These are phyloP conservation scores for Auricularia sp. DNA, from an alignment of 768 basidiomycete species.

Conservation along the genomic window DNA sequence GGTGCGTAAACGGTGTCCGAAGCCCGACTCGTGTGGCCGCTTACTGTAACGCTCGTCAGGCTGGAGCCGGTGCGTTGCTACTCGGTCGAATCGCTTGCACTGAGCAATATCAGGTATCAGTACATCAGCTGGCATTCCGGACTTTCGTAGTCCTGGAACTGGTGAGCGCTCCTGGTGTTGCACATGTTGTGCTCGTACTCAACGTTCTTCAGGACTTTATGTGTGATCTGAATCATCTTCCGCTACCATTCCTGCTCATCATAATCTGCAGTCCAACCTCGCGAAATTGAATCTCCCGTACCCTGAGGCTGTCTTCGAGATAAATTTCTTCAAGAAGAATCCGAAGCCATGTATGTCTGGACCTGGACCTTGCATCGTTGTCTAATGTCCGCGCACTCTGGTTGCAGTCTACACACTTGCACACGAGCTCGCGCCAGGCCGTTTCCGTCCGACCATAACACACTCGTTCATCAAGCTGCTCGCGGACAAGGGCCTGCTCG, in stretches of 20 bases:
- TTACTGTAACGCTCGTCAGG: conserved; percentile 7
- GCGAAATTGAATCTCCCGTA: conserved; percentile 72
- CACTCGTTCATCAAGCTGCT: conserved; percentile 88
- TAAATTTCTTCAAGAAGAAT: conserved; percentile 71
- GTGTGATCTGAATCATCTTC: conserved; percentile 19
- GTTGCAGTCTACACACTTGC: conserved; percentile 79
- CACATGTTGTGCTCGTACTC: background rate
- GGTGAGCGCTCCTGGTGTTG: conserved; percentile 33
- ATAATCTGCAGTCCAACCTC: conserved; percentile 53
- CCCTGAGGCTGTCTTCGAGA: conserved; percentile 93
- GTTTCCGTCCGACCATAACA: conserved; percentile 76
- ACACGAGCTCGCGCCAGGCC: conserved; percentile 85
- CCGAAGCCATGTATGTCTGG: conserved; percentile 62
- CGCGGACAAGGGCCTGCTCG: conserved; percentile 54
- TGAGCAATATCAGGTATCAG: conserved; percentile 44
- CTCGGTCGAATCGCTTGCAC: background rate
- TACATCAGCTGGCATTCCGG: conserved; percentile 77
- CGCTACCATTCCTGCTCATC: background rate
- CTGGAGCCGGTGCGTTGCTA: conserved; percentile 15
- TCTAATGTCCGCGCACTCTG: background rate
- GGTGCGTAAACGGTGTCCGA: conserved; percentile 33
- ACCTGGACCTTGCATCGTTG: background rate
- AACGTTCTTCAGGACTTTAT: conserved; percentile 37
- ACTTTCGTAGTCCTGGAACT: conserved; percentile 80
- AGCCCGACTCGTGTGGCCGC: background rate